Evolutionary conservation across 2,329 filamentous ascomycete genomes (phyloP).

Genomic region (Parastagonospora avenae): DNA sequence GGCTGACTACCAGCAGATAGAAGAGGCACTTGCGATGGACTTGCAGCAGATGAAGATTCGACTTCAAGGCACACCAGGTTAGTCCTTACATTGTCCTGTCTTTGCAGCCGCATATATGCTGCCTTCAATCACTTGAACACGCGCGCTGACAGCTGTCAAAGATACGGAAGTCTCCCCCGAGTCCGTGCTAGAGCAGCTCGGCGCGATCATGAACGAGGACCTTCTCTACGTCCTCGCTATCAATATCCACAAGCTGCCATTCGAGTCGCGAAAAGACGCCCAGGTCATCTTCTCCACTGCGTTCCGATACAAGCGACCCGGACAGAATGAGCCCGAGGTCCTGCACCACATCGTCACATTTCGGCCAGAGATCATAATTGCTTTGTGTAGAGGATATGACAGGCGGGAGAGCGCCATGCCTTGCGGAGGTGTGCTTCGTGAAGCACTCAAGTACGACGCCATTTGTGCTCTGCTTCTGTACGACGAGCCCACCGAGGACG

Average conservation of each 20-base stretch:
- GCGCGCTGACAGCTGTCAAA: slow-evolving; percentile 47
- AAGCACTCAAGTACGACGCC: slow-evolving; percentile 88
- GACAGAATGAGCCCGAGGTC: slow-evolving; percentile 77
- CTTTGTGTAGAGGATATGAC: slow-evolving; percentile 87
- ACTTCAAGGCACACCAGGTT: slow-evolving; percentile 90
- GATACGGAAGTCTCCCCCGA: slow-evolving; percentile 87
- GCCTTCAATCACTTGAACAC: not conserved
- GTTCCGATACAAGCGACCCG: slow-evolving; percentile 82
- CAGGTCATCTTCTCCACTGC: slow-evolving; percentile 96
- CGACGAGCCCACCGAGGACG: slow-evolving; percentile 78
- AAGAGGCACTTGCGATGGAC: slow-evolving; percentile 85
- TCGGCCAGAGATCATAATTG: slow-evolving; percentile 83
- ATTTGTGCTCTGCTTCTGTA: slow-evolving; percentile 91
- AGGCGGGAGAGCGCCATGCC: slow-evolving; percentile 89
- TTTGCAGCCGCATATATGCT: not conserved
- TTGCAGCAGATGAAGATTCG: slow-evolving; percentile 90
- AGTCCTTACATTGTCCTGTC: slow-evolving; percentile 22
- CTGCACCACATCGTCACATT: slow-evolving; percentile 87
- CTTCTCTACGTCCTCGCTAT: slow-evolving; percentile 82
- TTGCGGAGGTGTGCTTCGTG: slow-evolving; percentile 85
- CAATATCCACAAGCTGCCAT: slow-evolving; percentile 83
- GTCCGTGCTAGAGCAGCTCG: slow-evolving; percentile 84
- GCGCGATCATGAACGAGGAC: slow-evolving; percentile 85
- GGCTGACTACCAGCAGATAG: slow-evolving; percentile 60
- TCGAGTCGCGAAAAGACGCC: slow-evolving; percentile 94